These are phyloP conservation scores for Boletus rubroflammeus DNA, from an alignment of 768 basidiomycete species.

Conservation along the genomic window DNA sequence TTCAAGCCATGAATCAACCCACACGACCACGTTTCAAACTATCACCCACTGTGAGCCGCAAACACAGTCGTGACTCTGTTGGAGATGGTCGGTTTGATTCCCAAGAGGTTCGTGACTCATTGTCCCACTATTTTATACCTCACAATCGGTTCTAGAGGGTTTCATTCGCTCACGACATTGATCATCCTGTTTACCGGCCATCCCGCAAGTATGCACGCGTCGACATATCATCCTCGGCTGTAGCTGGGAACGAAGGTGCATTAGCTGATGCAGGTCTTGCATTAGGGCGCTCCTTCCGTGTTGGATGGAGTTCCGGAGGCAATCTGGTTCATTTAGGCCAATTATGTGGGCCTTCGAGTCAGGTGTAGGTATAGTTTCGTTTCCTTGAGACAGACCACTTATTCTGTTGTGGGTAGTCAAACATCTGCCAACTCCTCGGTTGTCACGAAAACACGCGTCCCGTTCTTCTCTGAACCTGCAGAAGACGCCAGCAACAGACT, in stretches of 20 bases:
- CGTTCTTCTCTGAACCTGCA: slow-evolving; percentile 34
- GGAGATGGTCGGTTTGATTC: slow-evolving; percentile 64
- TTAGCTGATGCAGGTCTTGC: slow-evolving; percentile 80
- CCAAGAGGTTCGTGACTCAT: slow-evolving; percentile 48
- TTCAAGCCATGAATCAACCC: slow-evolving; percentile 51
- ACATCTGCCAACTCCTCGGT: slow-evolving; percentile 59
- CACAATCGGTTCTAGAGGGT: slow-evolving; percentile 48
- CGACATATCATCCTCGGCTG: slow-evolving; percentile 61
- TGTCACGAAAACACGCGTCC: slow-evolving; percentile 49
- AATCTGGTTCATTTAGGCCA: slow-evolving; percentile 72
- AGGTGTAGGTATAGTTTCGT: slow-evolving; percentile 43
- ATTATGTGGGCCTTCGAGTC: slow-evolving; percentile 55
- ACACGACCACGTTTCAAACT: slow-evolving; percentile 34
- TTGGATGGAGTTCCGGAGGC: slow-evolving; percentile 86
- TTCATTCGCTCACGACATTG: slow-evolving; percentile 74
- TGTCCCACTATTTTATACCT: slow-evolving; percentile 1
- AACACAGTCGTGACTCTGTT: slow-evolving; percentile 77
- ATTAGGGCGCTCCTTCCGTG: slow-evolving; percentile 83
- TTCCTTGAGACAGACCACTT: slow-evolving; percentile 1
- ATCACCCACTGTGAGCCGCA: slow-evolving; percentile 47
- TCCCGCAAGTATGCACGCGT: slow-evolving; percentile 79
- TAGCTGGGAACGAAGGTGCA: slow-evolving; percentile 59
- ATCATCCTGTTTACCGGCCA: slow-evolving; percentile 65
- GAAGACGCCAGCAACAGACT: slow-evolving; percentile 41
- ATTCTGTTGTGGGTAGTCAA: slow-evolving; percentile 35